These are phyloP conservation scores for Pichia paraexigua DNA, from an alignment of 805 yeast species.

Conservation along the genomic window DNA sequence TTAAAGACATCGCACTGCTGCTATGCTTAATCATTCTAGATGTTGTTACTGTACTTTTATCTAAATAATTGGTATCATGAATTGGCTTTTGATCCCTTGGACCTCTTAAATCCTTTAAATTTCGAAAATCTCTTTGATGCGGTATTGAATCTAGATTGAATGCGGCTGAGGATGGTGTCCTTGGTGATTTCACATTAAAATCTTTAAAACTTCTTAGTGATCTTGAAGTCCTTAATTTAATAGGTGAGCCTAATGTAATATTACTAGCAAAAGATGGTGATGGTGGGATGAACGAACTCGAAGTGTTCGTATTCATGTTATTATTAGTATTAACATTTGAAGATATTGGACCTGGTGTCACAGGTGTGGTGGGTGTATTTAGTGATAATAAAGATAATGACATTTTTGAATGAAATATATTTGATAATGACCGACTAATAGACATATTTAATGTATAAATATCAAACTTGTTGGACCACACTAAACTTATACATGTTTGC, in stretches of 20 bases:
- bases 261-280: constrained; percentile 7
- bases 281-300: constrained; percentile 7
- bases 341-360: not conserved
- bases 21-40: not conserved
- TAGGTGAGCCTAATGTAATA: constrained; percentile 6
- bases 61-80: not conserved
- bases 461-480: constrained; percentile 12
- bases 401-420: constrained; percentile 5
- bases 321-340: not conserved
- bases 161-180: not conserved
- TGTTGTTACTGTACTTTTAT: not conserved
- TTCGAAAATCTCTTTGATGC: not conserved
- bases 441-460: constrained; percentile 5
- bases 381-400: constrained; percentile 1
- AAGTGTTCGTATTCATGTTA: not conserved
- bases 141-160: not conserved
- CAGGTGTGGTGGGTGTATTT: not conserved
- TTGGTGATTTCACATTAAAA: not conserved
- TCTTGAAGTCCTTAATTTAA: constrained; percentile 3
- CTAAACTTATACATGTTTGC: constrained; percentile 9
- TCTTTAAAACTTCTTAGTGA: constrained; percentile 4
- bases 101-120: not conserved
- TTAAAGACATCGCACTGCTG: constrained; percentile 1
- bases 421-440: constrained; percentile 8
- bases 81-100: not conserved